phyloP scores from a whole-genome alignment of 2,329 filamentous ascomycete genomes.

The Alternaria solani region DNA sequence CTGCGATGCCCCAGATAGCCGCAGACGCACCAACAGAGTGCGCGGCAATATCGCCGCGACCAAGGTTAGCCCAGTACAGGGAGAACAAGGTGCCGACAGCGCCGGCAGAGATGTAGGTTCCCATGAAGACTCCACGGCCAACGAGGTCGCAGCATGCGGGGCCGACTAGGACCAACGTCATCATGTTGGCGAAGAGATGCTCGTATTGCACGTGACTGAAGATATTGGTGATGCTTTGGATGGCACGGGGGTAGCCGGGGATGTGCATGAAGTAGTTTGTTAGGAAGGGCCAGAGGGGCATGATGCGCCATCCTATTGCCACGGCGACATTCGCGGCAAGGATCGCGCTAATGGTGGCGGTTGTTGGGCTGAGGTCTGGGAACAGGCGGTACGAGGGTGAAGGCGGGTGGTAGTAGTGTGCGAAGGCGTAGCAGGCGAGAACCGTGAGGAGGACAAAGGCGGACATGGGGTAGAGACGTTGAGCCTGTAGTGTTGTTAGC shows the following conservation, averaged over 20 bases:
- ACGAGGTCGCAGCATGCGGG: slow-evolving; percentile 52
- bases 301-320: slow-evolving; percentile 68
- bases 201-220: slow-evolving; percentile 72
- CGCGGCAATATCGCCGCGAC: slow-evolving; percentile 35
- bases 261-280: slow-evolving; percentile 66
- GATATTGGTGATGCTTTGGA: slow-evolving; percentile 68
- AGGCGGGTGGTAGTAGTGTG: slow-evolving; percentile 45
- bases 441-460: slow-evolving; percentile 42
- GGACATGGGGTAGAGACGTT: slow-evolving; percentile 49
- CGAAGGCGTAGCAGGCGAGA: slow-evolving; percentile 37
- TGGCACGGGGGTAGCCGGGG: slow-evolving; percentile 65
- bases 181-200: slow-evolving; percentile 70
- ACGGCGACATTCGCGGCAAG: slow-evolving; percentile 67
- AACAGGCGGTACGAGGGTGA: slow-evolving; percentile 41
- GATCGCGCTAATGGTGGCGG: slow-evolving; percentile 64
- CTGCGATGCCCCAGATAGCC: slow-evolving; percentile 45
- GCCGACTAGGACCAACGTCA: slow-evolving; percentile 71
- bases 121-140: slow-evolving; percentile 46
- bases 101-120: slow-evolving; percentile 46
- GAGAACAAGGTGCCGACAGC: slow-evolving; percentile 41
- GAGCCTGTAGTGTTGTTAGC: slow-evolving; percentile 27
- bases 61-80: slow-evolving; percentile 47
- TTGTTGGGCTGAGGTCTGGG: slow-evolving; percentile 44
- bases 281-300: slow-evolving; percentile 70
- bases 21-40: slow-evolving; percentile 46